These are phyloP conservation scores for Mycosphaerella sp. DNA, from an alignment of 2,329 filamentous ascomycete species.

Conservation along the genomic window DNA sequence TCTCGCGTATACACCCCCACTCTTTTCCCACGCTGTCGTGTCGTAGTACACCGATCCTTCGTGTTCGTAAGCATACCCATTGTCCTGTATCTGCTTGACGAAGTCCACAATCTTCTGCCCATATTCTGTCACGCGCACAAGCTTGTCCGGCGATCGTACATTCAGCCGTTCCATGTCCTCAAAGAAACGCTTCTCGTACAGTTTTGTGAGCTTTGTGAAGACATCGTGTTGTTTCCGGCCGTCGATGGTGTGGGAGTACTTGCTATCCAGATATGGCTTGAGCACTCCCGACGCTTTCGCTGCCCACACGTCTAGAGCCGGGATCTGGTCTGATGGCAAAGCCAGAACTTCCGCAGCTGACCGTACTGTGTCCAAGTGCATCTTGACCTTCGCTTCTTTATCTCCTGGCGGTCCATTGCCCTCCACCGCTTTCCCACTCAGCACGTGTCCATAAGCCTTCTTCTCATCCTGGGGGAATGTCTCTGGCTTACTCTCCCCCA, in stretches of 20 bases:
- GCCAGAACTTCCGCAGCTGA: slow-evolving; percentile 49
- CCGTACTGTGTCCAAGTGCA: slow-evolving; percentile 66
- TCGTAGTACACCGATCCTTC: slow-evolving; percentile 88
- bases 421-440: slow-evolving; percentile 50
- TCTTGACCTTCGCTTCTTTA: slow-evolving; percentile 79
- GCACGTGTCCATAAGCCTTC: slow-evolving; percentile 48
- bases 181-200: slow-evolving; percentile 81
- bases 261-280: slow-evolving; percentile 70
- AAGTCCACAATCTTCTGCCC: slow-evolving; percentile 80
- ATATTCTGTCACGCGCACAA: slow-evolving; percentile 90
- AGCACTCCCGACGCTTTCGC: slow-evolving; percentile 61
- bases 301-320: slow-evolving; percentile 44
- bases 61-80: slow-evolving; percentile 70
- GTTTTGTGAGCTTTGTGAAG: slow-evolving; percentile 78
- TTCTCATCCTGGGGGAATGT: slow-evolving; percentile 45
- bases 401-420: slow-evolving; percentile 54
- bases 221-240: slow-evolving; percentile 59
- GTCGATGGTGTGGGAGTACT: slow-evolving; percentile 52
- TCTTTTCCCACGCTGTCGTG: slow-evolving; percentile 75
- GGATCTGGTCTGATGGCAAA: slow-evolving; percentile 24
- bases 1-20: slow-evolving; percentile 77
- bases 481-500: slow-evolving; percentile 43
- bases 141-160: slow-evolving; percentile 69
- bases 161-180: slow-evolving; percentile 84
- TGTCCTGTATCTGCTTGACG: slow-evolving; percentile 72